A percentile compares a stretch with the other conserved stretches of the same genome.
phyloP scores from a whole-genome alignment of 1,139 yeast species.

The Candida neerlandica region DNA sequence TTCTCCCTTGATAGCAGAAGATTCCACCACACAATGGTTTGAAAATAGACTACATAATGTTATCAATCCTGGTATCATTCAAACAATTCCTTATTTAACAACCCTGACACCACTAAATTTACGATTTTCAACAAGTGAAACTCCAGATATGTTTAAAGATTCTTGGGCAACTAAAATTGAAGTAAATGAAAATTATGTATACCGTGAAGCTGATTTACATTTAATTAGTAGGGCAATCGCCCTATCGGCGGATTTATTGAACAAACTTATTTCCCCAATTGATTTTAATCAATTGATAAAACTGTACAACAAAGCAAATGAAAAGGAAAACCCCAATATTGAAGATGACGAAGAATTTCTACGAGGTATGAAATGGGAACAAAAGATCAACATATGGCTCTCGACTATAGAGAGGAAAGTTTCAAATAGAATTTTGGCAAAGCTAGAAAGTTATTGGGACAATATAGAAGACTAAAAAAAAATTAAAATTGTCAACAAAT shows the following conservation, averaged over 20 bases:
- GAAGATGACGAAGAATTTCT: slow-evolving; percentile 15
- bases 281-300: slow-evolving; percentile 23
- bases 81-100: slow-evolving; percentile 60
- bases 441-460: slow-evolving; percentile 28
- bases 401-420: slow-evolving; percentile 15
- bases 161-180: slow-evolving; percentile 54
- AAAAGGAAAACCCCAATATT: slow-evolving; percentile 13
- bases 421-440: slow-evolving; percentile 13
- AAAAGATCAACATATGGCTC: slow-evolving; percentile 24
- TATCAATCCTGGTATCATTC: slow-evolving; percentile 34
- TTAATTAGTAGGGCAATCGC: slow-evolving; percentile 36
- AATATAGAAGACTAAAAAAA: slow-evolving; percentile 4
- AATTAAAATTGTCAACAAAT: too few relatives aligned
- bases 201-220: slow-evolving; percentile 39
- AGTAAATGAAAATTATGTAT: slow-evolving; percentile 55
- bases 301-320: slow-evolving; percentile 13
- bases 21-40: slow-evolving; percentile 52
- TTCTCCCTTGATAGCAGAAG: slow-evolving; percentile 63
- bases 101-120: slow-evolving; percentile 50
- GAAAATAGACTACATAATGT: slow-evolving; percentile 26
- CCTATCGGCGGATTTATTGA: slow-evolving; percentile 30
- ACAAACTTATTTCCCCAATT: slow-evolving; percentile 31
- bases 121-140: slow-evolving; percentile 37
- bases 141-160: slow-evolving; percentile 32
- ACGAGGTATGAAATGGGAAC: slow-evolving; percentile 19